Percentiles rank a stretch among this genome's conserved stretches.
These are phyloP conservation scores for Trametes cinnabarina DNA, from an alignment of 768 basidiomycete species.

Conservation along the genomic window DNA sequence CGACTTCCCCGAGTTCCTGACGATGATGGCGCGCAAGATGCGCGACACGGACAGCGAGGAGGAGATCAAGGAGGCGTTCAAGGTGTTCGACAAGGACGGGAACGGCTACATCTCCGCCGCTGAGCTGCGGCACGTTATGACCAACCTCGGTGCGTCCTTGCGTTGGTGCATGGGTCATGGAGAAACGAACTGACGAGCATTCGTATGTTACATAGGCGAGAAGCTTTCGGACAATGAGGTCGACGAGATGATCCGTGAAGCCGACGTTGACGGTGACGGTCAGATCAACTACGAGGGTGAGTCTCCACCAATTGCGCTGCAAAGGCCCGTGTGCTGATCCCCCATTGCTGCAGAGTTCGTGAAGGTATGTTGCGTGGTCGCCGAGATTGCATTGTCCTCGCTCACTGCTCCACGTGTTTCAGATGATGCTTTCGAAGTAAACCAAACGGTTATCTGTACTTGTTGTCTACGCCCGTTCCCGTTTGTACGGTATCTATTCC, in stretches of 20 bases:
- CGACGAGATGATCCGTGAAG: constrained; percentile 96
- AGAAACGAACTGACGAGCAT: neutral
- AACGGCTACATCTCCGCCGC: constrained; percentile 86
- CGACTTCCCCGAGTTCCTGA: constrained; percentile 78
- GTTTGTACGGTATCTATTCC: constrained; percentile 20
- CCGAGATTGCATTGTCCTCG: neutral
- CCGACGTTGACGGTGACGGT: constrained; percentile 92
- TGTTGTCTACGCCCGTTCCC: neutral
- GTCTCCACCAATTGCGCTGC: constrained; percentile 21
- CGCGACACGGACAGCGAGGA: constrained; percentile 90
- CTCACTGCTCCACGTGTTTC: constrained; percentile 3
- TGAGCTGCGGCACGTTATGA: constrained; percentile 91
- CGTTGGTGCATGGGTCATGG: neutral
- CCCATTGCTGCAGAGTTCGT: constrained; percentile 59
- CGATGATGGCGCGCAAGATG: constrained; percentile 87
- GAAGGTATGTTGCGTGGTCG: constrained; percentile 44
- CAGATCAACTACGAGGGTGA: constrained; percentile 84
- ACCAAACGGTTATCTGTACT: constrained; percentile 4
- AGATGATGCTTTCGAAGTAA: constrained; percentile 80
- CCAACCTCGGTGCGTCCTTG: constrained; percentile 66
- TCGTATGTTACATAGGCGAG: constrained; percentile 52
- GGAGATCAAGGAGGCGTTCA: constrained; percentile 96
- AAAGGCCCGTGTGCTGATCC: constrained; percentile 3
- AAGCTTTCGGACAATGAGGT: constrained; percentile 85
- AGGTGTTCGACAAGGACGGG: constrained; percentile 94